phyloP scores from a whole-genome alignment of 148 eudicot species.

The Bassia scoparia region DNA sequence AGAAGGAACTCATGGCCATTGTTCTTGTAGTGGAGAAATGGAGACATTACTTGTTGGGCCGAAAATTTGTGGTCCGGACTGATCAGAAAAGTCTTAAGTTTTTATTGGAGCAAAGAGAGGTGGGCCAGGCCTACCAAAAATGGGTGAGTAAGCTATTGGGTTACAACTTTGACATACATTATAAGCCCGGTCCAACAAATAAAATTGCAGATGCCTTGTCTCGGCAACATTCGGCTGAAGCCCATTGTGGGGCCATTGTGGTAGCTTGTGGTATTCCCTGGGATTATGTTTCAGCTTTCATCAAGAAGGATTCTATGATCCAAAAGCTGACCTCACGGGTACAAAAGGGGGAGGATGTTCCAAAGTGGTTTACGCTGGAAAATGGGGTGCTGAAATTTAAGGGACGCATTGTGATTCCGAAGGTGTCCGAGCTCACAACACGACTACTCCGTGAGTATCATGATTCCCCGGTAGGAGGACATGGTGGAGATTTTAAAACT shows the following conservation, averaged over 20 bases:
- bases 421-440: neutral
- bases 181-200: neutral
- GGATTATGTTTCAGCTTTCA: neutral
- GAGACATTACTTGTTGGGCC: neutral
- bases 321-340: neutral
- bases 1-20: neutral
- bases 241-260: neutral
- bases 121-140: neutral
- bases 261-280: neutral
- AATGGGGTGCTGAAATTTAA: neutral
- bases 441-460: neutral
- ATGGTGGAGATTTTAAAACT: neutral
- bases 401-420: neutral
- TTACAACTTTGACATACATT: neutral
- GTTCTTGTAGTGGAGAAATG: neutral
- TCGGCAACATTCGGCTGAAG: neutral
- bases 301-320: neutral
- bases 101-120: neutral
- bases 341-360: too few species aligned
- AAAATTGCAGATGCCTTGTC: constrained; percentile 2
- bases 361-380: neutral
- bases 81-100: neutral
- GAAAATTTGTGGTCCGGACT: neutral
- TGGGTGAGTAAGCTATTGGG: neutral
- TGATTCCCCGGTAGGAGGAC: neutral